phyloP scores from a whole-genome alignment of 495 filamentous ascomycete species.

The Bacidia gigantensis region DNA sequence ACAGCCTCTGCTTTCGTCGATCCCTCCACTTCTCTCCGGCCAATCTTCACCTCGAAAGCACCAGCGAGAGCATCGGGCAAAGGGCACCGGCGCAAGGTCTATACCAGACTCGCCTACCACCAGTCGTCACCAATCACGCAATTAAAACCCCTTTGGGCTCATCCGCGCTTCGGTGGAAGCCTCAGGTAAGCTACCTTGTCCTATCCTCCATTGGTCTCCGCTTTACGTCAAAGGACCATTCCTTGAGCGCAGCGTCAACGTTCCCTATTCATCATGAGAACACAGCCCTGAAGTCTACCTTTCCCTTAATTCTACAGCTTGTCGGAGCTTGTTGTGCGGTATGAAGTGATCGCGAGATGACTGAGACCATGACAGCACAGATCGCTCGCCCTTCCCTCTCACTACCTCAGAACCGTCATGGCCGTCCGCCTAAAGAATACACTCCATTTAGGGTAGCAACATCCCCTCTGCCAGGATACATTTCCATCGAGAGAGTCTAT shows the following conservation, averaged over 20 bases:
- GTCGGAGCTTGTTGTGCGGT: too few species aligned
- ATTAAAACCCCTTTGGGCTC: not conserved
- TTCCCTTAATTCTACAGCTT: constrained; percentile 7
- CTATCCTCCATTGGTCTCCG: constrained; percentile 23
- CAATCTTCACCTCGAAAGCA: not conserved
- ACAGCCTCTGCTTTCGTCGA: not conserved
- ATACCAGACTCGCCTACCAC: not conserved
- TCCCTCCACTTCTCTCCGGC: not conserved
- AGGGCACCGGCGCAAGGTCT: not conserved
- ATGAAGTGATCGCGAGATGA: constrained; percentile 4
- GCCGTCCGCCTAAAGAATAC: constrained; percentile 5
- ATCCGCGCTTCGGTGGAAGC: constrained; percentile 12
- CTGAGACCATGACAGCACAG: constrained; percentile 14
- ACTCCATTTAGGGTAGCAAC: constrained; percentile 6
- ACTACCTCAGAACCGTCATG: constrained; percentile 12
- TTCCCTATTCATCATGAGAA: constrained; percentile 2
- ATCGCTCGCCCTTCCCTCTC: constrained; percentile 5
- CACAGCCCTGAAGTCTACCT: constrained; percentile 15
- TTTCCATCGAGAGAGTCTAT: constrained; percentile 3
- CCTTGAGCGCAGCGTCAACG: constrained; percentile 29
- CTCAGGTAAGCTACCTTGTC: constrained; percentile 7
- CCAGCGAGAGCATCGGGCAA: not conserved
- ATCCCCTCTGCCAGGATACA: constrained; percentile 1
- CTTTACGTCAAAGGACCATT: constrained; percentile 32
- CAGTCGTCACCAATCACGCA: constrained; percentile 2